Conservation (phyloP, 768 basidiomycete species). For the Podaxis mareebaensis region DNA sequence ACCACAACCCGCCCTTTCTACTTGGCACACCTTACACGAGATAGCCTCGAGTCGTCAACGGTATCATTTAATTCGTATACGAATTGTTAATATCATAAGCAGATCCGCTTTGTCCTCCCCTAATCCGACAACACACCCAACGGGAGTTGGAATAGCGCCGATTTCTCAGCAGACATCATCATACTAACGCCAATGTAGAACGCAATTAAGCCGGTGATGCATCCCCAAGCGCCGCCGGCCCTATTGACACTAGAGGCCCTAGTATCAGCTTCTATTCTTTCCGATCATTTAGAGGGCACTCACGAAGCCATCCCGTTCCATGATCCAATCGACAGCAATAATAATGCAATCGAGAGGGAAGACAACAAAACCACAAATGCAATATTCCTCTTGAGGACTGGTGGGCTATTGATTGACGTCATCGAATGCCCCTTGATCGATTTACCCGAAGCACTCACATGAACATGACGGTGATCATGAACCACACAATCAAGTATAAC, state of each 20-base stretch:
- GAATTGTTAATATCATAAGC: no score
- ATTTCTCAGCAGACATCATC: constrained; percentile 36
- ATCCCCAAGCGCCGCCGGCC: constrained; percentile 42
- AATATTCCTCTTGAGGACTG: constrained; percentile 26
- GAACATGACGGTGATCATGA: constrained; percentile 63
- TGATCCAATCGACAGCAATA: constrained; percentile 29
- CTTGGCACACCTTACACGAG: no score
- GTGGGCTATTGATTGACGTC: constrained; percentile 20
- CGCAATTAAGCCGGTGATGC: constrained; percentile 42
- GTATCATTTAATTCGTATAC: no score
- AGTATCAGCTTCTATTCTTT: neutral
- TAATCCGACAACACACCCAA: constrained; percentile 29
- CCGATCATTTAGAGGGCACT: constrained; percentile 16
- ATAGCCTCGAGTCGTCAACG: no score
- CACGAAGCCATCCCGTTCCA: constrained; percentile 31
- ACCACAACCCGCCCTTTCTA: neutral
- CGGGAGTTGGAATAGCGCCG: constrained; percentile 36
- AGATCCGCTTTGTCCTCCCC: neutral
- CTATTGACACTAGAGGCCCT: constrained; percentile 30
- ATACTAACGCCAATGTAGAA: constrained; percentile 46
- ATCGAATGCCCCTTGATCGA: neutral
- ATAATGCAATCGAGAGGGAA: constrained; percentile 25
- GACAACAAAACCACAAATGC: constrained; percentile 29
- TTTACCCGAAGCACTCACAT: constrained; percentile 41
- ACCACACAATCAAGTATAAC: constrained; percentile 69